Base-by-base conservation (phyloP, 257 asterid genomes). In the Solanum bulbocastanum region DNA sequence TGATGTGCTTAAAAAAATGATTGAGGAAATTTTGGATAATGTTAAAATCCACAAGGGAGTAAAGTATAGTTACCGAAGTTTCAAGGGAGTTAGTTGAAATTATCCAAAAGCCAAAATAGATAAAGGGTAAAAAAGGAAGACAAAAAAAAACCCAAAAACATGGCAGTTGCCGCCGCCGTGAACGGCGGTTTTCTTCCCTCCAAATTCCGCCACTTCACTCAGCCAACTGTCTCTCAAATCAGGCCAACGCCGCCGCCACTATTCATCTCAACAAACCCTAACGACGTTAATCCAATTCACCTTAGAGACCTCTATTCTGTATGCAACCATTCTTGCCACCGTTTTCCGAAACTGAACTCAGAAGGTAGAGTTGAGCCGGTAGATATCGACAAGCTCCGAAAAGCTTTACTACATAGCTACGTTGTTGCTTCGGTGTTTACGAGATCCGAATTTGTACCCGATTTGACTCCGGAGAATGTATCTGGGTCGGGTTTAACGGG, bases 321-420 rank as follows among this genome's bases (percentile, higher is more conserved):
- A 91, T 97, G 98, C 93, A 94, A 95, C 91, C 94, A 92, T 92
- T 95, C 98, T 88, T 91, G 95, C 95, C 94, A 95, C 92, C 98
- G 97, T 86, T 95, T 95, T 93, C 98, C 99, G 87, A 87, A 86
- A 75, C 25, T 87, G 85, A 93, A 91, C 86, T 88, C 92, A 39
- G 75, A 88, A 33, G 98, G 98, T 49, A 92, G 90, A 39, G 94
- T 94, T 74, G 96, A 93, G 83, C 95, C 92, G 11, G 88, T 94
- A 2, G 98, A 95, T 87, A 30, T 85, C 58, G 58, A 62, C 60
- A 97, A 96, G 93, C 98, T 97, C 88, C 90, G 90, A 18, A 91
- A 88, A 35, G 98, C 99, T 84, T 83, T 96, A 44, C 81, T 91
- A n/a, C 95, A 95, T 89, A 97, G 98, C 89, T 90, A 94, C 88